These are phyloP conservation scores for Fusarium beomiforme DNA, from an alignment of 2,329 filamentous ascomycete species.

Conservation along the genomic window DNA sequence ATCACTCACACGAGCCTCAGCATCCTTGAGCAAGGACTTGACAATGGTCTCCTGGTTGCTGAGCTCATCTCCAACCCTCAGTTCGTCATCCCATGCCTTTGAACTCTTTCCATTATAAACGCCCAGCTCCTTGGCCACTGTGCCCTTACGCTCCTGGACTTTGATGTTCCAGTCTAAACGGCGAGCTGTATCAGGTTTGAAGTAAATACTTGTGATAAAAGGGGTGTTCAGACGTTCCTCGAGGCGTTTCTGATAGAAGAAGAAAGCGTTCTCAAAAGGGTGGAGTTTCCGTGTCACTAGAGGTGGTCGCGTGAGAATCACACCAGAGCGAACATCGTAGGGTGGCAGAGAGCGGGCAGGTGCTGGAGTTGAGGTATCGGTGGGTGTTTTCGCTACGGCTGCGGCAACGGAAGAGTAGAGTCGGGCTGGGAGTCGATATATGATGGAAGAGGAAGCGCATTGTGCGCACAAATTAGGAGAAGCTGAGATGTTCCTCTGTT, in stretches of 20 bases:
- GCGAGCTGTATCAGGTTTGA: conserved; percentile 86
- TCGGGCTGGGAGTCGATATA: conserved; percentile 43
- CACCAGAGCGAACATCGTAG: conserved; percentile 68
- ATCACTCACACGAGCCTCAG: conserved; percentile 70
- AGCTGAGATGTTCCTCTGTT: conserved; percentile 29
- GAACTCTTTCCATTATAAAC: conserved; percentile 77
- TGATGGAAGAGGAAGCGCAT: conserved; percentile 48
- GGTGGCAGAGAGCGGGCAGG: conserved; percentile 35
- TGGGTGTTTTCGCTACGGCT: conserved; percentile 32
- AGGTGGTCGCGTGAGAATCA: conserved; percentile 89
- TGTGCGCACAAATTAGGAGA: conserved; percentile 50
- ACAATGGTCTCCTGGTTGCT: conserved; percentile 72
- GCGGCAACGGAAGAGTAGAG: conserved; percentile 50
- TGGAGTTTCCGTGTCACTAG: conserved; percentile 85
- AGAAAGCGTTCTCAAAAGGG: conserved; percentile 91
- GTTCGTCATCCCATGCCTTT: conserved; percentile 90
- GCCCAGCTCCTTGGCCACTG: conserved; percentile 85
- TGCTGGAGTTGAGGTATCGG: conserved; percentile 31
- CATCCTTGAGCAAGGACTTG: conserved; percentile 78
- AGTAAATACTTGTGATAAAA: conserved; percentile 93
- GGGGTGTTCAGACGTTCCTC: conserved; percentile 91
- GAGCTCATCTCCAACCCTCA: conserved; percentile 77
- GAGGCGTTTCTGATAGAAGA: conserved; percentile 95
- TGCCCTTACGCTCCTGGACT: conserved; percentile 75
- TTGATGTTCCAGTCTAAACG: conserved; percentile 93